Evolutionary conservation across 306 rosid genomes (phyloP), one percentile per base, ranked within the genome.

Genomic region (Castanopsis chinensis): DNA sequence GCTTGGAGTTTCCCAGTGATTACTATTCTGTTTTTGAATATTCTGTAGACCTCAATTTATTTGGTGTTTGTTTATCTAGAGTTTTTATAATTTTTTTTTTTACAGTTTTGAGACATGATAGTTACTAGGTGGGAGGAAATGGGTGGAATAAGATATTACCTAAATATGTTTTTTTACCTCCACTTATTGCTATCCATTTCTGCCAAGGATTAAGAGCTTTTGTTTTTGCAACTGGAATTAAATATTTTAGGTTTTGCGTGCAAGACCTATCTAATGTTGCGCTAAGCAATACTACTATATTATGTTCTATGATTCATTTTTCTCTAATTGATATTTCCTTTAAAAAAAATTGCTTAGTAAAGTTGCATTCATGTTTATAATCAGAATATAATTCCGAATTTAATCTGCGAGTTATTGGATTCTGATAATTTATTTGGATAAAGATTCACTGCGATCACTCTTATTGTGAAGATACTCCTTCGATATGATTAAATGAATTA

Each of bases 1-100:
- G 97, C 74, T 94, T 18, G 90, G 93, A 8, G 92, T 90, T 1
- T 89, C 98, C 17, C 96, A 94, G 93, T 94, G 73, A 84, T 73
- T 77, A 32, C 33, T 54, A 61, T 69, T 70, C 37, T 72, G 33
- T 10, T 73, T 54, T 67, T 72, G 5, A 53, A 55, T 25, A 9
- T 57, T 58, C 3, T 13, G 49, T 72, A 85, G 88, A 78, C 78
- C 64, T 75, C 75, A 41, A 41, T 41, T 63, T 83, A 71, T 75
- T 79, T 57, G 68, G 76, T 32, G 43, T 74, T 11, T 15, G 61
- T 35, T 74, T 77, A 78, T 70, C 78, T 73, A 74, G 76, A 73
- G 79, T 54, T 83, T 68, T 27, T 84, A 61, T 28, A 77, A 10
- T 61, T 76, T 18, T 37, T 76, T 18, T 37, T 41, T 41, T 78